These are phyloP conservation scores for Ceratocystis huliohia DNA, from an alignment of 2,329 filamentous ascomycete species.

Conservation along the genomic window DNA sequence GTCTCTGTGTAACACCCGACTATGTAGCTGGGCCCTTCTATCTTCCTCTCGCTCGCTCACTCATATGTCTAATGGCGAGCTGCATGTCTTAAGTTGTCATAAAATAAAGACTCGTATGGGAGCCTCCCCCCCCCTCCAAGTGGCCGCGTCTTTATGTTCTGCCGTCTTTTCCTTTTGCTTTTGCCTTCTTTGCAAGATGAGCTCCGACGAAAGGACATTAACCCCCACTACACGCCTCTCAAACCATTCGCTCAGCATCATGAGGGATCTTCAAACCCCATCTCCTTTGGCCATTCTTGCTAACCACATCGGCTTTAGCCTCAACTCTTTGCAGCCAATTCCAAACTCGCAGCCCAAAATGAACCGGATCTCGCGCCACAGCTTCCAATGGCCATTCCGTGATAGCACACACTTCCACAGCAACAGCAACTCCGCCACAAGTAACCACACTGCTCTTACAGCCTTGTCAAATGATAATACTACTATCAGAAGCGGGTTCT, in stretches of 20 bases:
- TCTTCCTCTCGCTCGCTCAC: neutral
- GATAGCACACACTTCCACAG: slow-evolving; percentile 16
- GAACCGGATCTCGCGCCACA: slow-evolving; percentile 13
- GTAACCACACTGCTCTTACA: slow-evolving; percentile 15
- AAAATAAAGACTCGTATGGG: slow-evolving; percentile 1
- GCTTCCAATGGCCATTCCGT: slow-evolving; percentile 22
- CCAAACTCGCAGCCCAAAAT: slow-evolving; percentile 3
- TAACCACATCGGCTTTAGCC: slow-evolving; percentile 15
- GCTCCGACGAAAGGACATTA: neutral
- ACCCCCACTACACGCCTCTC: neutral
- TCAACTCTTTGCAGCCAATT: slow-evolving; percentile 12
- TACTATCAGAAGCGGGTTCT: slow-evolving; percentile 16
- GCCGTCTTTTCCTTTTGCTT: neutral
- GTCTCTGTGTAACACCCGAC: neutral
- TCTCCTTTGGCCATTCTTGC: slow-evolving; percentile 12
- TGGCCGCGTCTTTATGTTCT: neutral
- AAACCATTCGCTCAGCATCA: slow-evolving; percentile 6
- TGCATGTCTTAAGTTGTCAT: slow-evolving; percentile 4
- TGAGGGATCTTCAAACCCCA: neutral
- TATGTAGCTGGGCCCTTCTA: neutral
- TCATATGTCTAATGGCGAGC: neutral
- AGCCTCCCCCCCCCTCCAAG: neutral
- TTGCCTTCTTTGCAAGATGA: neutral
- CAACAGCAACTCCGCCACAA: slow-evolving; percentile 11
- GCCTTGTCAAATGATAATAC: slow-evolving; percentile 10